These are phyloP conservation scores for Clavispora asparagi DNA, from an alignment of 805 yeast species.

Conservation along the genomic window DNA sequence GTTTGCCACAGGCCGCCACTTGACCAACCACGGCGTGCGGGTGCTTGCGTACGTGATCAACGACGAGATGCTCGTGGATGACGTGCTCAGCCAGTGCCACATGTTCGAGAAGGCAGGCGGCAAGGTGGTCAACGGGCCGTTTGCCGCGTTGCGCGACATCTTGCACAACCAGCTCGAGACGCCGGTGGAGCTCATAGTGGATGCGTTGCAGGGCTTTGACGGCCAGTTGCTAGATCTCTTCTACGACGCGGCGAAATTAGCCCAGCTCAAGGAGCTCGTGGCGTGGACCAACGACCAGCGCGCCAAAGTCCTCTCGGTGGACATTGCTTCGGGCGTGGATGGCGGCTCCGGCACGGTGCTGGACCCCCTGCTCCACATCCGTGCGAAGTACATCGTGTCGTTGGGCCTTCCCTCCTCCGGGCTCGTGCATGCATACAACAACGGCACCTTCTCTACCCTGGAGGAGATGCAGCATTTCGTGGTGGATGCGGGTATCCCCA, in stretches of 20 bases:
- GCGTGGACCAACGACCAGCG: slow-evolving; percentile 59
- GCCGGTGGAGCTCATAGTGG: slow-evolving; percentile 75
- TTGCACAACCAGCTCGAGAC: slow-evolving; percentile 49
- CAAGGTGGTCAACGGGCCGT: slow-evolving; percentile 40
- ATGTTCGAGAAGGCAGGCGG: slow-evolving; percentile 64
- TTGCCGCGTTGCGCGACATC: slow-evolving; percentile 31
- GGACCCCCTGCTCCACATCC: slow-evolving; percentile 29
- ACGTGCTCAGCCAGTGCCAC: slow-evolving; percentile 46
- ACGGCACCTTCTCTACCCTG: slow-evolving; percentile 36
- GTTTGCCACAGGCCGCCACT: slow-evolving; percentile 72
- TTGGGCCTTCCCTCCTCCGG: slow-evolving; percentile 72
- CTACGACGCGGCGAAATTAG: slow-evolving; percentile 33
- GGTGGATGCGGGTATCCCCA: slow-evolving; percentile 70
- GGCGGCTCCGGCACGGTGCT: slow-evolving; percentile 65
- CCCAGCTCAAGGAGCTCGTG: slow-evolving; percentile 41
- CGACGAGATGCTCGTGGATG: slow-evolving; percentile 35
- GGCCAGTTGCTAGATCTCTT: slow-evolving; percentile 56
- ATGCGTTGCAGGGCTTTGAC: slow-evolving; percentile 83
- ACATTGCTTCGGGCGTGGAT: slow-evolving; percentile 79
- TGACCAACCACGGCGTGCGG: slow-evolving; percentile 67
- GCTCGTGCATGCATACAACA: slow-evolving; percentile 52
- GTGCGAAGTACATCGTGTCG: slow-evolving; percentile 58
- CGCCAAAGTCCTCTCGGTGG: slow-evolving; percentile 57
- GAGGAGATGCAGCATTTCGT: slow-evolving; percentile 51
- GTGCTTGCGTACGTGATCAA: slow-evolving; percentile 49